Conservation (phyloP, 371 early-diverging fungal species). For the Haplosporangium sp. region DNA sequence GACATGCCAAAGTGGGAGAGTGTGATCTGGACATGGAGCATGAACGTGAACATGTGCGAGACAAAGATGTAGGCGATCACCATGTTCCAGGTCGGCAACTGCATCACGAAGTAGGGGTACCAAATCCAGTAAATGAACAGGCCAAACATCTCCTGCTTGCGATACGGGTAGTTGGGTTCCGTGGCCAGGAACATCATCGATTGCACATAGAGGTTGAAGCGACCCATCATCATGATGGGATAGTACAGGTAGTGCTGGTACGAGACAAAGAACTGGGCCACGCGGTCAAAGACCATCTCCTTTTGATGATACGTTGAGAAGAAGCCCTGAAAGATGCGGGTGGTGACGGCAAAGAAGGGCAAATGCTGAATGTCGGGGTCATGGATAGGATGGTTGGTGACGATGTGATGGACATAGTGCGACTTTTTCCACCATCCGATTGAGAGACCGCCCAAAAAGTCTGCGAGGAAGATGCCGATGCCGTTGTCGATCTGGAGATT, state of each 20-base stretch:
- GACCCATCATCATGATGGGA: conserved; percentile 85
- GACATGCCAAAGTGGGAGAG: conserved; percentile 97
- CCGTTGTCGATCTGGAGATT: conserved; percentile 77
- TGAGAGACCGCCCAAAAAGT: conserved; percentile 88
- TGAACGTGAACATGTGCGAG: conserved; percentile 85
- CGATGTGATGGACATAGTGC: conserved; percentile 95
- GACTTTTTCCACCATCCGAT: conserved; percentile 97
- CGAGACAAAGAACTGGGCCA: conserved; percentile 78
- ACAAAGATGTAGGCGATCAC: conserved; percentile 77
- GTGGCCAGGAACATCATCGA: conserved; percentile 75
- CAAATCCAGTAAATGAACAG: conserved; percentile 83
- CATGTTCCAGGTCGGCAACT: conserved; percentile 72
- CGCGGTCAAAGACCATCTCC: conserved; percentile 81
- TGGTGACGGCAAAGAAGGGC: conserved; percentile 93
- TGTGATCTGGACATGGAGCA: conserved; percentile 96
- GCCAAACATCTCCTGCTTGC: conserved; percentile 78
- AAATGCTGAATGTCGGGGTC: conserved; percentile 98
- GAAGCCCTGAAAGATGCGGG: conserved; percentile 80
- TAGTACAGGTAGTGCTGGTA: conserved; percentile 92
- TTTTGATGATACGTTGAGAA: conserved; percentile 95
- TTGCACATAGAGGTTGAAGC: conserved; percentile 92
- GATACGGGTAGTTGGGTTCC: conserved; percentile 73
- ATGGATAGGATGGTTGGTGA: conserved; percentile 90
- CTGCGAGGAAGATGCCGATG: conserved; percentile 85
- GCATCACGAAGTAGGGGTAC: conserved; percentile 77